These are phyloP conservation scores for Tuber borchii DNA, from an alignment of 495 filamentous ascomycete species.

Conservation along the genomic window DNA sequence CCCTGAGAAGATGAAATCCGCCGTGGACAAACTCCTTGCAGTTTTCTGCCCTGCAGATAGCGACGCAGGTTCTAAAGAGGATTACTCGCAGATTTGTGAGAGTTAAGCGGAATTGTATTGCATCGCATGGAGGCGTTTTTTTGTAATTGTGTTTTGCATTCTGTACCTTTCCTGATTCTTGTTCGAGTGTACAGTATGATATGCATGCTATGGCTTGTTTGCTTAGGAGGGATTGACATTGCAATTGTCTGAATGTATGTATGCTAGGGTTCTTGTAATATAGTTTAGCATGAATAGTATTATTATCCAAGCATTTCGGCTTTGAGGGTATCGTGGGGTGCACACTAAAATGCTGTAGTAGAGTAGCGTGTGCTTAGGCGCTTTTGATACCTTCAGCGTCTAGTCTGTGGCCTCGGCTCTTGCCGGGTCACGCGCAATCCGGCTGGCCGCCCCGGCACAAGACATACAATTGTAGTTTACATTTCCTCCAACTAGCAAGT, in stretches of 20 bases:
- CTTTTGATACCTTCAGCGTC: not conserved
- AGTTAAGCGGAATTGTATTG: not conserved
- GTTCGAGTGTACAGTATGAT: not conserved
- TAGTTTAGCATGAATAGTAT: not conserved
- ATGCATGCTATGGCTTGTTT: not conserved
- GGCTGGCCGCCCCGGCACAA: too few species aligned
- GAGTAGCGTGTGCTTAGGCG: not conserved
- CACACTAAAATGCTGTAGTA: not conserved
- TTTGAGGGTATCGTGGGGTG: not conserved
- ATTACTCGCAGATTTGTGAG: not conserved
- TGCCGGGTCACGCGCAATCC: too few species aligned
- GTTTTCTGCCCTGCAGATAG: conserved; percentile 19
- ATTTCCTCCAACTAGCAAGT: too few species aligned
- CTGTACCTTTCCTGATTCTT: not conserved
- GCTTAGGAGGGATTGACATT: not conserved
- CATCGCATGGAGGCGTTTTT: not conserved
- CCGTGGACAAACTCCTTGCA: conserved; percentile 27
- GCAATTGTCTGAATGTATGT: not conserved
- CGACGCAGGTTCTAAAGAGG: not conserved
- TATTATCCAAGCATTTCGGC: not conserved
- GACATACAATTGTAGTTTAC: too few species aligned
- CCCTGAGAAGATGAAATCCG: conserved; percentile 24
- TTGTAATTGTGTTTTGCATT: not conserved
- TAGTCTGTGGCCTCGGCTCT: too few species aligned
- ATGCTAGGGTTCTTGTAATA: not conserved